Evolutionary conservation across 2,329 filamentous ascomycete species (phyloP).

Genomic region (Camillea tinctor): DNA sequence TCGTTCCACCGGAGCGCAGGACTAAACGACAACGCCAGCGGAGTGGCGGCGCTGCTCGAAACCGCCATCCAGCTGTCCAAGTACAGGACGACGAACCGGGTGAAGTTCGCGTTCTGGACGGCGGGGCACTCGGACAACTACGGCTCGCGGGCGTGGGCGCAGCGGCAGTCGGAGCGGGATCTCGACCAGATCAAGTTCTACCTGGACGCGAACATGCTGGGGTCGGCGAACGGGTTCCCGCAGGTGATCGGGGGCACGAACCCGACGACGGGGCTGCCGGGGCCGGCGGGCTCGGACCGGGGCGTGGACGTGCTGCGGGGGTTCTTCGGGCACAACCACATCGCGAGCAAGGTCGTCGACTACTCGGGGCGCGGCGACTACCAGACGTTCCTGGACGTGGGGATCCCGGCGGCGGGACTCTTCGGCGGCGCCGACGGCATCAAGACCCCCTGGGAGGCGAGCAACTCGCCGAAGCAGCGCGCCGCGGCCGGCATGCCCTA

Average conservation of each 20-base stretch:
- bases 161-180: constrained; percentile 1
- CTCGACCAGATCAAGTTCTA: constrained; percentile 13
- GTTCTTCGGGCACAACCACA: constrained; percentile 6
- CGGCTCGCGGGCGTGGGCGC: constrained; percentile 12
- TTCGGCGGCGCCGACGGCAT: constrained; percentile 17
- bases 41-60: constrained; percentile 15
- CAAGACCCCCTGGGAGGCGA: constrained; percentile 11
- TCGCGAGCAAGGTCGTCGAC: not conserved
- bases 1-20: constrained; percentile 10
- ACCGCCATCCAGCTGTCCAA: constrained; percentile 10
- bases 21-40: constrained; percentile 19
- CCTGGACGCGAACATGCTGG: constrained; percentile 17
- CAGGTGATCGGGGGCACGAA: constrained; percentile 8
- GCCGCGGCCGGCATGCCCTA: not conserved
- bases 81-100: constrained; percentile 9
- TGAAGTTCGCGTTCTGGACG: constrained; percentile 20
- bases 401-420: constrained; percentile 10
- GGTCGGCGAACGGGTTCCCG: constrained; percentile 15
- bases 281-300: not conserved
- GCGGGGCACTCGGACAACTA: constrained; percentile 12
- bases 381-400: constrained; percentile 7
- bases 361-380: constrained; percentile 17
- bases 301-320: not conserved
- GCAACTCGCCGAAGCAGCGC: constrained; percentile 2
- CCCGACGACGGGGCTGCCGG: too few species aligned